Percentiles rank a stretch among this genome's conserved stretches.
Evolutionary conservation across 768 basidiomycete genomes (phyloP).

Genomic region (Trametes villosa): DNA sequence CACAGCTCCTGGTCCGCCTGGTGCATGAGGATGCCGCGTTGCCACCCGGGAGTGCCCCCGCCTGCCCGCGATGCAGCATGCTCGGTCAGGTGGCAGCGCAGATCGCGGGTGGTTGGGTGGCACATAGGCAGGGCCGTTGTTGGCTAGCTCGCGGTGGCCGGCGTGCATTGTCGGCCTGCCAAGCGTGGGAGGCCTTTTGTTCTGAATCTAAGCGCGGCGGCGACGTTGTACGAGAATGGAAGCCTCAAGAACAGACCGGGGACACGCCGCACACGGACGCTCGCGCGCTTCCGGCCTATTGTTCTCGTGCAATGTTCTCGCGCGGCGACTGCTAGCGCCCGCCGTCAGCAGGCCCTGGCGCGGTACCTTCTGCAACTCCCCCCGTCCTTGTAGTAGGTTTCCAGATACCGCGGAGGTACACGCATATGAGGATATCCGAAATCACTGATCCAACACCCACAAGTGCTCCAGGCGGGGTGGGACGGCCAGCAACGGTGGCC

Average conservation of each 20-base stretch:
- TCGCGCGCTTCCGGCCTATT: slow-evolving; percentile 3
- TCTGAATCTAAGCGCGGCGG: not conserved
- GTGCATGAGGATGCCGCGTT: slow-evolving; percentile 4
- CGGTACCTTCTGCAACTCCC: too few relatives aligned
- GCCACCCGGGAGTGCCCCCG: not conserved
- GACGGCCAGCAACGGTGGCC: not conserved
- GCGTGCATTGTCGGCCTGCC: slow-evolving; percentile 18
- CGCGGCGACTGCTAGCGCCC: not conserved
- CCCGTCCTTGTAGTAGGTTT: not conserved
- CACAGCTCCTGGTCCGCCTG: not conserved
- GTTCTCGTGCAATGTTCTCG: slow-evolving; percentile 12
- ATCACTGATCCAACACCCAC: not conserved
- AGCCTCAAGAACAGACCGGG: slow-evolving; percentile 8
- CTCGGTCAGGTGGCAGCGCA: slow-evolving; percentile 8
- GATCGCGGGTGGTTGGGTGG: not conserved
- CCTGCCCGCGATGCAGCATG: not conserved
- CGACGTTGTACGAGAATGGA: slow-evolving; percentile 11
- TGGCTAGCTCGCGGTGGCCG: slow-evolving; percentile 16
- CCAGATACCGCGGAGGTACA: not conserved
- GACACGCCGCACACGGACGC: slow-evolving; percentile 2
- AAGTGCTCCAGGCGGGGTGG: too few relatives aligned
- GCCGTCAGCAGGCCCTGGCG: not conserved
- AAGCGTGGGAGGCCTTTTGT: slow-evolving; percentile 18
- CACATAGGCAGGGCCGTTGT: slow-evolving; percentile 14
- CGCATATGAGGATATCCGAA: not conserved